A percentile compares a stretch with the other conserved stretches of the same genome.
Conservation (phyloP, 345 rosid species). For the Microthlaspi erraticum region DNA sequence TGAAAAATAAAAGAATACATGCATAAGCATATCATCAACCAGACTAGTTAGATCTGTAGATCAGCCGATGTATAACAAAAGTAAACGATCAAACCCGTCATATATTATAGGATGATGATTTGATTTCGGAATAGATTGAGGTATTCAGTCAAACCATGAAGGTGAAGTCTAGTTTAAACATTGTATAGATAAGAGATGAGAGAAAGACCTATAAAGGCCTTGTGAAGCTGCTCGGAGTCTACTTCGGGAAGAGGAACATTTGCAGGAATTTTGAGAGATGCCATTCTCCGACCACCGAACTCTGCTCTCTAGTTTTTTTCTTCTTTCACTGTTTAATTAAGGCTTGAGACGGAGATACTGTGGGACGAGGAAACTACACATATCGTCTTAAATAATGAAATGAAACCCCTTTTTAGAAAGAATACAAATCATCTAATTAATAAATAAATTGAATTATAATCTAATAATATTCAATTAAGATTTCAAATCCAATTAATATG, state of each 20-base stretch:
- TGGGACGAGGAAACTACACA: slow-evolving; percentile 28
- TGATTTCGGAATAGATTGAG: background rate
- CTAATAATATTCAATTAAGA: no score
- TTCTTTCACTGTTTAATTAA: slow-evolving; percentile 7
- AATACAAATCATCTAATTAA: no score
- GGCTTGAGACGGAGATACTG: slow-evolving; percentile 17
- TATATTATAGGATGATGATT: background rate
- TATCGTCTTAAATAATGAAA: slow-evolving; percentile 25
- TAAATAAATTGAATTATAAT: no score
- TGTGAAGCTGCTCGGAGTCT: slow-evolving; percentile 87
- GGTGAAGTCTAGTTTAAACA: slow-evolving; percentile 15
- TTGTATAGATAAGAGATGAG: slow-evolving; percentile 1
- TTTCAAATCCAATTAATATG: no score
- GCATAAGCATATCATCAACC: slow-evolving; percentile 8
- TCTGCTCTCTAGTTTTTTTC: background rate
- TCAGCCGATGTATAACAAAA: background rate
- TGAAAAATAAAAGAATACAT: background rate
- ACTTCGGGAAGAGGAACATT: slow-evolving; percentile 72
- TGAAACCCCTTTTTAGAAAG: background rate
- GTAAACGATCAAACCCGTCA: background rate
- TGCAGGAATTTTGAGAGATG: slow-evolving; percentile 67
- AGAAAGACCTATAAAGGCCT: slow-evolving; percentile 71
- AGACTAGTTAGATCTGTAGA: slow-evolving; percentile 32
- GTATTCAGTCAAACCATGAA: background rate
- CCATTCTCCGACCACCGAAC: slow-evolving; percentile 53